A percentile compares a stretch with the other conserved stretches of the same genome.
Evolutionary conservation across 345 rosid species (phyloP).

Genomic region (Conringia planisiliqua): DNA sequence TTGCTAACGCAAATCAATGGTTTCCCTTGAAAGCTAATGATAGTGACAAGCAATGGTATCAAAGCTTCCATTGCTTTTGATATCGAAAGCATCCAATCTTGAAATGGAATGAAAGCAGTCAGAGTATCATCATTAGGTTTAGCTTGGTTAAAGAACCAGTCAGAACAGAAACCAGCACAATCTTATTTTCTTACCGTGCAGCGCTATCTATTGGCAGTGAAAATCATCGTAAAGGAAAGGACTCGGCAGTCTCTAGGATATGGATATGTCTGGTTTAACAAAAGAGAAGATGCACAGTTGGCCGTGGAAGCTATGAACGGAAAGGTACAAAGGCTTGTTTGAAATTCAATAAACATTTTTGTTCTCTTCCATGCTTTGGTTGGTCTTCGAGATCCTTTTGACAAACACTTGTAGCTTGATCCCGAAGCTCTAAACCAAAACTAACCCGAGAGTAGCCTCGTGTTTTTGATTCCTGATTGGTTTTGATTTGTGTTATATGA

Average conservation of each 20-base stretch:
- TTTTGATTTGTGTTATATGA: slow-evolving; percentile 9
- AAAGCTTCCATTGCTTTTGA: not conserved
- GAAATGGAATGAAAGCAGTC: not conserved
- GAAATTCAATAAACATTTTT: not conserved
- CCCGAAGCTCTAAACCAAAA: not conserved
- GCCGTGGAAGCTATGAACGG: slow-evolving; percentile 58
- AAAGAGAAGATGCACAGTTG: slow-evolving; percentile 39
- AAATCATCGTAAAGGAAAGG: slow-evolving; percentile 39
- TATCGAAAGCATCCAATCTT: not conserved
- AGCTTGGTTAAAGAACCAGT: not conserved
- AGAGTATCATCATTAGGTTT: slow-evolving; percentile 1
- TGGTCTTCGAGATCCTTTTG: not conserved
- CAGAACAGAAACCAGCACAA: slow-evolving; percentile 12
- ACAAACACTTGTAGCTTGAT: not conserved
- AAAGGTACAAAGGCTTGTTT: slow-evolving; percentile 37
- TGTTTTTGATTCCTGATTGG: slow-evolving; percentile 6
- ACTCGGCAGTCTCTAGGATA: slow-evolving; percentile 47
- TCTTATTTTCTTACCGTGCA: not conserved
- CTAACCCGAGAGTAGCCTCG: no score
- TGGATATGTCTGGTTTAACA: slow-evolving; percentile 54
- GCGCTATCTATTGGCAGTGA: slow-evolving; percentile 32
- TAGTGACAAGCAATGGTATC: not conserved
- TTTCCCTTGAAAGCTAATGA: not conserved
- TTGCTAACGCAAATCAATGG: not conserved
- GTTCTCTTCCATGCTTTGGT: not conserved